Base-by-base conservation (phyloP, 768 basidiomycete species). In the Cystofilobasidium bisporidii region DNA sequence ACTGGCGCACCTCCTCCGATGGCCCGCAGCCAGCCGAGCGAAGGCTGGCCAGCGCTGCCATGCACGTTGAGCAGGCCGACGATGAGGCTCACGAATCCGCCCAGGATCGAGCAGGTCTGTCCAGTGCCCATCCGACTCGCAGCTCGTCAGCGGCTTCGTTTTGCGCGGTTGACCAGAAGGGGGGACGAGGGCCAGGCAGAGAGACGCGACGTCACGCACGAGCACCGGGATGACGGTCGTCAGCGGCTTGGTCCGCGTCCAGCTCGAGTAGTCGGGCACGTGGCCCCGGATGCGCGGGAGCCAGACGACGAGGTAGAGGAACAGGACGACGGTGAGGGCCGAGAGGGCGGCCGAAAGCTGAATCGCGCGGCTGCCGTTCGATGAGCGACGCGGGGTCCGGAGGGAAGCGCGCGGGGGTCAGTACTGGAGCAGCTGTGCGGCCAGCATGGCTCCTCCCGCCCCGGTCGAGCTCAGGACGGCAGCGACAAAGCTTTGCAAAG, bases 281-380 rank as follows among this genome's bases (percentile, higher is more conserved):
- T 57, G 28, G 28, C 67, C 67, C 15, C 57, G 57, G 36, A 68
- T 41, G 24, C 61, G 61, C 20, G 67, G 67, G 33, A 68, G 38
- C 40, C 41, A 68, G 36, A 68, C 61, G 57, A 68, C 61, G 18
- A 68, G 67, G 61, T 63, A 68, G 22, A 63, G 61, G 43, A 68
- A 63, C 28, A 63, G 28, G 41, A 32, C 40, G 61, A 68, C 38
- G 28, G 60, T 68, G 32, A 68, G 12, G 33, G 41, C 12, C 22
- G 67, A 68, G 17, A 68, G 62, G 32, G 62, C 30, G 41, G 38
- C 56, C 22, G 57, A 60, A 30, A 58, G 56, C 22, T 43, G 57
- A 43, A 33, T 36, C 20, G 45, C 30, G 10, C 45, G 65, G 38
- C 43, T 60, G 20, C n/a, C n/a, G n/a, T n/a, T n/a, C n/a, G n/a